phyloP scores from a whole-genome alignment of 768 basidiomycete species.

The Sutorius australiensis region DNA sequence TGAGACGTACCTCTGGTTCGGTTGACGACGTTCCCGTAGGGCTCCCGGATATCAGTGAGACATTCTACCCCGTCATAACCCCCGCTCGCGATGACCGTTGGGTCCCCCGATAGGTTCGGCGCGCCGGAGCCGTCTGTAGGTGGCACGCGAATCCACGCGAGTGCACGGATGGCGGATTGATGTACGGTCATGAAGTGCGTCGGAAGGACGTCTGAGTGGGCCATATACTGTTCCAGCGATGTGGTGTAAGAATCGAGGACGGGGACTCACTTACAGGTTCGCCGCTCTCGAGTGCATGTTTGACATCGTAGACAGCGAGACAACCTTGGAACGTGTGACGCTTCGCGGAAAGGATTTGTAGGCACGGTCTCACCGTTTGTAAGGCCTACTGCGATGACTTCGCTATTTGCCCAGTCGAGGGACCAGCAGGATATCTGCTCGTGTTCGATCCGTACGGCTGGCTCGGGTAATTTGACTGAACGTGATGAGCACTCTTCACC shows the following conservation, averaged over 20 bases:
- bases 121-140: slow-evolving; percentile 46
- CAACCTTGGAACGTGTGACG: slow-evolving; percentile 36
- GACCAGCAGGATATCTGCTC: slow-evolving; percentile 75
- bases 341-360: background rate
- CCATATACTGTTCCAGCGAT: background rate
- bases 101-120: slow-evolving; percentile 49
- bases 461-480: slow-evolving; percentile 57
- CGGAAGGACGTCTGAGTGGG: slow-evolving; percentile 45
- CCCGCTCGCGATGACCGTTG: slow-evolving; percentile 69
- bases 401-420: slow-evolving; percentile 89
- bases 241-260: background rate
- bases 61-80: slow-evolving; percentile 80
- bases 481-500: background rate
- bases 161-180: slow-evolving; percentile 72
- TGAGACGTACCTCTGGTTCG: slow-evolving; percentile 61
- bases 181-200: slow-evolving; percentile 72
- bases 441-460: slow-evolving; percentile 67
- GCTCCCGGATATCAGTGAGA: slow-evolving; percentile 74
- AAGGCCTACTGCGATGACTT: slow-evolving; percentile 75
- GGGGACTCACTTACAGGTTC: slow-evolving; percentile 30
- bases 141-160: slow-evolving; percentile 74
- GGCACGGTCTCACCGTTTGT: slow-evolving; percentile 63
- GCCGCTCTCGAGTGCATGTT: slow-evolving; percentile 36
- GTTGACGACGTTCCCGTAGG: slow-evolving; percentile 63
- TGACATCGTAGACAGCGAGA: slow-evolving; percentile 57